A percentile compares a stretch with the other conserved stretches of the same genome.
phyloP scores from a whole-genome alignment of 2,329 filamentous ascomycete genomes.

The Ascochyta koolunga region DNA sequence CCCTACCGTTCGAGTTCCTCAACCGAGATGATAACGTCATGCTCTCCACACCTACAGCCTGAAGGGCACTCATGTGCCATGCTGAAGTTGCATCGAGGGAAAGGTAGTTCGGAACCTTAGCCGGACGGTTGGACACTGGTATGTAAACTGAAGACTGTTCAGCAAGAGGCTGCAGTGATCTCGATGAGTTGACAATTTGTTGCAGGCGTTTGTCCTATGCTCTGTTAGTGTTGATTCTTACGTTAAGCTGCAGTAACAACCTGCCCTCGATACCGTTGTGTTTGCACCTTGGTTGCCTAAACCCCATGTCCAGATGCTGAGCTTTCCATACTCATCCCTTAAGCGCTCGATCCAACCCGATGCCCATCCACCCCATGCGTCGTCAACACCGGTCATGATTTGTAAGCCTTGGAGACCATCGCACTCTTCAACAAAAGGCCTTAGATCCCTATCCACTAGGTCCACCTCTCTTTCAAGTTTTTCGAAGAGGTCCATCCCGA shows the following conservation, averaged over 20 bases:
- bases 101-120: conserved; percentile 62
- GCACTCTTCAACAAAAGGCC: conserved; percentile 89
- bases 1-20: conserved; percentile 49
- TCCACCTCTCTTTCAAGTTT: conserved; percentile 67
- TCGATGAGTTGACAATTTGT: conserved; percentile 75
- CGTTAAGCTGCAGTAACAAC: conserved; percentile 26
- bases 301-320: conserved; percentile 85
- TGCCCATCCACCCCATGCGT: conserved; percentile 59
- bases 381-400: conserved; percentile 58
- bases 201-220: conserved; percentile 65
- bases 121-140: conserved; percentile 69
- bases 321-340: conserved; percentile 89
- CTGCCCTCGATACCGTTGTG: conserved; percentile 47
- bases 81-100: conserved; percentile 66
- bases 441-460: conserved; percentile 83
- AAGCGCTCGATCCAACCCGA: conserved; percentile 65
- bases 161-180: conserved; percentile 71
- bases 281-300: conserved; percentile 64
- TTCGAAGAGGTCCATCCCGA: conserved; percentile 48
- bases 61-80: conserved; percentile 82
- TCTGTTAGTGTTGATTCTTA: conserved; percentile 18
- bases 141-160: conserved; percentile 77
- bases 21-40: conserved; percentile 78
- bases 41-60: conserved; percentile 78
- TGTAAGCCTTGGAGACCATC: conserved; percentile 92